Percentiles rank a stretch among this genome's conserved stretches.
These are phyloP conservation scores for Aspergillus olivimuriae DNA, from an alignment of 495 filamentous ascomycete genomes.

Conservation along the genomic window DNA sequence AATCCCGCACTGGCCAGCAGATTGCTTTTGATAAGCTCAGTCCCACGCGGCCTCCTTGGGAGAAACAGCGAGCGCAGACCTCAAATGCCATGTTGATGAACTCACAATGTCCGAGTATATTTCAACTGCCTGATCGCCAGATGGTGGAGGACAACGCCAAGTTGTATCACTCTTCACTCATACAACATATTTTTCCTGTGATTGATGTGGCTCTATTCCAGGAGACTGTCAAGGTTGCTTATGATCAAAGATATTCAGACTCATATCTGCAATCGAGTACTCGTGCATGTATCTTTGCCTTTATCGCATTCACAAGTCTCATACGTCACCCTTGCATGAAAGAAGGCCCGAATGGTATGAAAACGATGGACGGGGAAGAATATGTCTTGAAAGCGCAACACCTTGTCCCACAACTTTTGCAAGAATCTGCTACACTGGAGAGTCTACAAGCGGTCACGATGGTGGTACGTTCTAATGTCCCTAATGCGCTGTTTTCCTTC, in stretches of 20 bases:
- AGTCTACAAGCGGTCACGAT: constrained; percentile 39
- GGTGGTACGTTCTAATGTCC: constrained; percentile 27
- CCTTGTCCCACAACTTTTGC: constrained; percentile 33
- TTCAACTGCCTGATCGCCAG: constrained; percentile 24
- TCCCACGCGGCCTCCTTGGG: constrained; percentile 27
- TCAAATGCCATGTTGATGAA: constrained; percentile 20
- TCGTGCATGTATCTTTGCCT: constrained; percentile 40
- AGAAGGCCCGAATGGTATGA: background rate
- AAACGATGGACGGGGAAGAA: constrained; percentile 27
- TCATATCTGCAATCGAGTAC: constrained; percentile 18
- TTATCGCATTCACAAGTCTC: constrained; percentile 31
- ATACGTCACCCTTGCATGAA: constrained; percentile 17
- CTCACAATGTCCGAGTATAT: constrained; percentile 13
- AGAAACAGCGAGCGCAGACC: constrained; percentile 24
- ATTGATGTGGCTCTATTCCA: constrained; percentile 35
- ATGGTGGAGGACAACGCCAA: constrained; percentile 19
- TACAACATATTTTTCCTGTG: constrained; percentile 39
- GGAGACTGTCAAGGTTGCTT: constrained; percentile 36
- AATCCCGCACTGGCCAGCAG: constrained; percentile 37
- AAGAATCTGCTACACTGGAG: constrained; percentile 33
- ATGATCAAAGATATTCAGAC: constrained; percentile 15
- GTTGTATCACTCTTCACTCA: constrained; percentile 18
- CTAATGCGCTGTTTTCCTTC: no score
- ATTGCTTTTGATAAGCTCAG: constrained; percentile 32
- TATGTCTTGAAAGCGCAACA: constrained; percentile 32